Evolutionary conservation across 257 asterid genomes (phyloP).

Genomic region (Solanum dulcamara): DNA sequence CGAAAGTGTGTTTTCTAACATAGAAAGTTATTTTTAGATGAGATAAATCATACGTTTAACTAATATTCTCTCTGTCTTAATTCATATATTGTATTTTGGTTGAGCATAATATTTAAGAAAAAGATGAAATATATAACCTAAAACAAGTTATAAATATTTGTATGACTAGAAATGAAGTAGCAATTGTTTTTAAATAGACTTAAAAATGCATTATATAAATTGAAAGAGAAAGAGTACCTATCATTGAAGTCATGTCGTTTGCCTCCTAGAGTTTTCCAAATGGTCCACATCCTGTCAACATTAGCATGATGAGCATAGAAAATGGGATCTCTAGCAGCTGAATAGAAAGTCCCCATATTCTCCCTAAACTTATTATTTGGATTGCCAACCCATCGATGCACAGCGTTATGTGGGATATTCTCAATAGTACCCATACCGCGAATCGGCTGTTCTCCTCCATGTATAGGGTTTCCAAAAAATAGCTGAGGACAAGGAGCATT

Average conservation of each 20-base stretch:
- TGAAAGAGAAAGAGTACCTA: not conserved
- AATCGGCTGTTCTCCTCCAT: constrained; percentile 12
- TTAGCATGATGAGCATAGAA: constrained; percentile 61
- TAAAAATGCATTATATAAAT: not conserved
- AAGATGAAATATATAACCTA: not conserved
- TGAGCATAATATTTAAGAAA: not conserved
- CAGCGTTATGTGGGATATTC: constrained; percentile 28
- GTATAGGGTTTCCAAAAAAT: constrained; percentile 31
- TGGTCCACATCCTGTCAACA: constrained; percentile 60
- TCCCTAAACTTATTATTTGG: constrained; percentile 17
- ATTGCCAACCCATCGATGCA: constrained; percentile 37
- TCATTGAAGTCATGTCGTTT: constrained; percentile 11
- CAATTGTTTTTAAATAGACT: not conserved
- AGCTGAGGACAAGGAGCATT: constrained; percentile 17
- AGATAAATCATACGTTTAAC: not conserved
- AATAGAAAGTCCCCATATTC: constrained; percentile 58
- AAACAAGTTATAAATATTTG: not conserved
- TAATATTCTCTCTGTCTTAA: not conserved
- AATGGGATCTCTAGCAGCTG: constrained; percentile 43
- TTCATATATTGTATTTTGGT: not conserved
- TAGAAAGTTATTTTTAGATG: not conserved
- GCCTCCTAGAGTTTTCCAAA: constrained; percentile 25
- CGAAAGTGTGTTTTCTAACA: not conserved
- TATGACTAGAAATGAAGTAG: not conserved
- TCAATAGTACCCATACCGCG: constrained; percentile 42